Conservation (phyloP, 2,329 filamentous ascomycete genomes). For the Pestalotiopsis sp. region DNA sequence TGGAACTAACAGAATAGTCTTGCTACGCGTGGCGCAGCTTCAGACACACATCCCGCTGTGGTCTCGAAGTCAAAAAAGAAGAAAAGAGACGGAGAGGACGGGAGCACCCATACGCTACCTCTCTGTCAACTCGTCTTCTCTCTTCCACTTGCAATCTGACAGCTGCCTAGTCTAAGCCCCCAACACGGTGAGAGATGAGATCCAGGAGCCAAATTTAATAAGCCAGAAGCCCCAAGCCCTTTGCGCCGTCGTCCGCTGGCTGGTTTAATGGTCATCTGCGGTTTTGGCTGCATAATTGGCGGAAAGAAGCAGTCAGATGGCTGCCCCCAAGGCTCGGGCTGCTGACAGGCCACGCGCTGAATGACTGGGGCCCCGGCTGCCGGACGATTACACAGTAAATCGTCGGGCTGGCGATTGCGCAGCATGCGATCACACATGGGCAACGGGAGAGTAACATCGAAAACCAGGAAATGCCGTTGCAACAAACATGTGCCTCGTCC, state of each 20-base stretch:
- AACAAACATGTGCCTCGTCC: background rate
- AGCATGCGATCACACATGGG: background rate
- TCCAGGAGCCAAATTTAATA: background rate
- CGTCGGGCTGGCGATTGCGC: background rate
- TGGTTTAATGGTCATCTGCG: conserved; percentile 11
- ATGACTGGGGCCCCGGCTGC: background rate
- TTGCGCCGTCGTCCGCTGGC: background rate
- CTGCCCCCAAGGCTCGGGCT: conserved; percentile 2
- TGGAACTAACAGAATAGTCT: background rate
- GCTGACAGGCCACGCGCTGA: conserved; percentile 9
- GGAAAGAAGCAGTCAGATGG: background rate
- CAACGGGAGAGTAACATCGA: background rate
- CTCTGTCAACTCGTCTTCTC: background rate
- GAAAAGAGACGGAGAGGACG: background rate
- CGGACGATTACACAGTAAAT: background rate
- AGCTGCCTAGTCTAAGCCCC: conserved; percentile 12
- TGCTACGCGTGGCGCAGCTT: background rate
- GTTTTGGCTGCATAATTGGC: conserved; percentile 12
- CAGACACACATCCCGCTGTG: background rate
- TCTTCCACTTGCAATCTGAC: background rate
- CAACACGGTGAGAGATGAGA: conserved; percentile 5
- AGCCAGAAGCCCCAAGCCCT: background rate
- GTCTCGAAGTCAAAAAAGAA: background rate
- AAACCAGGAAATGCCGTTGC: background rate
- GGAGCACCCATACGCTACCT: background rate